Percentiles rank a stretch among this genome's conserved stretches.
Conservation (phyloP, 2,329 filamentous ascomycete species). For the Truncatella angustata region DNA sequence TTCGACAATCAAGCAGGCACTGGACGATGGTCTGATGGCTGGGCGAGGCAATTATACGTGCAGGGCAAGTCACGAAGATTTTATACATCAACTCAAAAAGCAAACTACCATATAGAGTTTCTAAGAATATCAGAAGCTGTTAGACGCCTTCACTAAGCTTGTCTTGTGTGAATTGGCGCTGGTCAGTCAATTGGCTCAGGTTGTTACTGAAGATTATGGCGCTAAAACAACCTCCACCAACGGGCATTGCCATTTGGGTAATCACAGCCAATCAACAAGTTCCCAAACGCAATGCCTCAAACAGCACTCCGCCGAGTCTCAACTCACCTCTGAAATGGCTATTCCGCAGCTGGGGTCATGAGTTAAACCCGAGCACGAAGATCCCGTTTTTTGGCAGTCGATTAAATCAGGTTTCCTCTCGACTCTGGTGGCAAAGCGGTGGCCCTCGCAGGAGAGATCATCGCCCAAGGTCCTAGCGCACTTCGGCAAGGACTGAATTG, state of each 20-base stretch:
- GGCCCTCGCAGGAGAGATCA: constrained; percentile 2
- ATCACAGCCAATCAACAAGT: constrained; percentile 1
- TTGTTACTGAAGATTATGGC: background rate
- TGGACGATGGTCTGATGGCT: too few relatives aligned
- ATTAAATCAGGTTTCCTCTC: too few relatives aligned
- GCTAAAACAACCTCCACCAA: constrained; percentile 1
- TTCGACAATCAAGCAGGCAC: too few relatives aligned
- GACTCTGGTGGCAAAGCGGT: constrained; percentile 2
- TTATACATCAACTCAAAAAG: too few relatives aligned
- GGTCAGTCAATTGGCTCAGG: background rate
- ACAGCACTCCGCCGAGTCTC: background rate
- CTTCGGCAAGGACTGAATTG: background rate
- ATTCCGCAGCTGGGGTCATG: background rate
- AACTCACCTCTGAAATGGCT: background rate
- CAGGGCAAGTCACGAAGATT: too few relatives aligned
- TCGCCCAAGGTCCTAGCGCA: constrained; percentile 3
- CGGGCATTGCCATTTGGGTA: background rate
- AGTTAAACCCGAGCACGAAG: too few relatives aligned
- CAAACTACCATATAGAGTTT: too few relatives aligned
- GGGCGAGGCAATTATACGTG: too few relatives aligned
- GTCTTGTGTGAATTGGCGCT: constrained; percentile 8
- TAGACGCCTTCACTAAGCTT: too few relatives aligned
- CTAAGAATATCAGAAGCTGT: too few relatives aligned
- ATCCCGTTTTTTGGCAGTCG: too few relatives aligned
- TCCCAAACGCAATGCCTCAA: background rate